Conservation (phyloP, 1,284 basidiomycete genomes). For the Cutaneotrichosporon cutaneum region DNA sequence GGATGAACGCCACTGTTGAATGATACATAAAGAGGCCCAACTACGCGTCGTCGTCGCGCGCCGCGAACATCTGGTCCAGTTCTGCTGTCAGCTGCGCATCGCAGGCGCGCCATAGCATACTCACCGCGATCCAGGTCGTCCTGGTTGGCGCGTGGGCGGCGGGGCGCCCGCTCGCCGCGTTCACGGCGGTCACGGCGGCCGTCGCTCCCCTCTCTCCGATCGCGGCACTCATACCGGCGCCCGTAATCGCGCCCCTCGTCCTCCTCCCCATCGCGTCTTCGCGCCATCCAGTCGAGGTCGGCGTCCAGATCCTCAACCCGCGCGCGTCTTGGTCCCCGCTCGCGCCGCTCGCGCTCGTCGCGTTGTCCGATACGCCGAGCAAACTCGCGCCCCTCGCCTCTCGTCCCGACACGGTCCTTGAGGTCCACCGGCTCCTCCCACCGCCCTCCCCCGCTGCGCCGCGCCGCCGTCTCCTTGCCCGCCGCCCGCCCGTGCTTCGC, state of each 20-base stretch:
- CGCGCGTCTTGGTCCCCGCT: slow-evolving; percentile 14
- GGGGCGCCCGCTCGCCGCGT: slow-evolving; percentile 10
- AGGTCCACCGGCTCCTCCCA: slow-evolving; percentile 17
- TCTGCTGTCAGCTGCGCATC: slow-evolving; percentile 18
- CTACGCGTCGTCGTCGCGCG: neutral
- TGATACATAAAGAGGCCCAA: neutral
- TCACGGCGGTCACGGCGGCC: slow-evolving; percentile 4
- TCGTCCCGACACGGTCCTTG: slow-evolving; percentile 24
- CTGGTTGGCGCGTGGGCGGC: slow-evolving; percentile 23
- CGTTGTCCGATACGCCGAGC: slow-evolving; percentile 34
- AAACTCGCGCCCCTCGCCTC: slow-evolving; percentile 38
- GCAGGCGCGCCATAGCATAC: too few relatives aligned
- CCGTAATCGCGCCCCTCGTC: slow-evolving; percentile 16
- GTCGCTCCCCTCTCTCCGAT: neutral
- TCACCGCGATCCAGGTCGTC: slow-evolving; percentile 48
- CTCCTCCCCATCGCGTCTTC: slow-evolving; percentile 19
- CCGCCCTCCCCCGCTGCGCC: slow-evolving; percentile 13
- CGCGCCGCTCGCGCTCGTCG: slow-evolving; percentile 29
- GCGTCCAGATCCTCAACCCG: slow-evolving; percentile 44
- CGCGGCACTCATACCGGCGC: slow-evolving; percentile 2
- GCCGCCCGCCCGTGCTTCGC: slow-evolving; percentile 38
- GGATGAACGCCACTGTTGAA: neutral
- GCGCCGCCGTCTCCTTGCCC: slow-evolving; percentile 39
- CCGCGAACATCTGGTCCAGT: slow-evolving; percentile 28
- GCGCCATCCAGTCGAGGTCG: slow-evolving; percentile 41